These are phyloP conservation scores for Helicocarpus griseus DNA, from an alignment of 2,329 filamentous ascomycete species.

Conservation along the genomic window DNA sequence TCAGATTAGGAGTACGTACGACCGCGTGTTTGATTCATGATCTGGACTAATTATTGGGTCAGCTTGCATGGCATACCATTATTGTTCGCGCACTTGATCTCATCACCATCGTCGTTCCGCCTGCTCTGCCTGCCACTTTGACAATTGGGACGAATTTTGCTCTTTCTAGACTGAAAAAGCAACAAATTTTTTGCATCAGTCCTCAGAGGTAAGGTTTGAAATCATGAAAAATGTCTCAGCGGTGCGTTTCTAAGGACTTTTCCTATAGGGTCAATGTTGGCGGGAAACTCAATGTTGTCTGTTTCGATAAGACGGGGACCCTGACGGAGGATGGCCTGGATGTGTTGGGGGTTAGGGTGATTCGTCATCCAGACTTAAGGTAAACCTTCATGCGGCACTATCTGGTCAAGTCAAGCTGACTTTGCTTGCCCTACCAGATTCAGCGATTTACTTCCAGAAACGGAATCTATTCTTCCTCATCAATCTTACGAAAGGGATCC, in stretches of 20 bases:
- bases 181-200: constrained; percentile 94
- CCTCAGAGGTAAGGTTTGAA: constrained; percentile 53
- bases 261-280: constrained; percentile 72
- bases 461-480: constrained; percentile 48
- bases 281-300: constrained; percentile 75
- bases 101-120: constrained; percentile 95
- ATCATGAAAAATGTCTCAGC: neutral
- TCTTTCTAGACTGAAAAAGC: constrained; percentile 70
- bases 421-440: constrained; percentile 45
- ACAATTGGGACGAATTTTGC: constrained; percentile 97
- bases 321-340: constrained; percentile 79
- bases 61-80: constrained; percentile 79
- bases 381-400: constrained; percentile 11
- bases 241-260: neutral
- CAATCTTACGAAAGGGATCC: constrained; percentile 49
- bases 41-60: constrained; percentile 14
- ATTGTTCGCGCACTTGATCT: constrained; percentile 85
- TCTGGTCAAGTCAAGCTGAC: neutral
- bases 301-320: constrained; percentile 85
- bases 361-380: constrained; percentile 49
- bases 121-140: constrained; percentile 84
- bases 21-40: neutral
- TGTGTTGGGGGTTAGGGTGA: constrained; percentile 77
- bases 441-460: constrained; percentile 62
- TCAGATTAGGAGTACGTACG: constrained; percentile 55